These are phyloP conservation scores for Rhynchospora breviuscula DNA, from an alignment of 176 grass and related monocot genomes.

Conservation along the genomic window DNA sequence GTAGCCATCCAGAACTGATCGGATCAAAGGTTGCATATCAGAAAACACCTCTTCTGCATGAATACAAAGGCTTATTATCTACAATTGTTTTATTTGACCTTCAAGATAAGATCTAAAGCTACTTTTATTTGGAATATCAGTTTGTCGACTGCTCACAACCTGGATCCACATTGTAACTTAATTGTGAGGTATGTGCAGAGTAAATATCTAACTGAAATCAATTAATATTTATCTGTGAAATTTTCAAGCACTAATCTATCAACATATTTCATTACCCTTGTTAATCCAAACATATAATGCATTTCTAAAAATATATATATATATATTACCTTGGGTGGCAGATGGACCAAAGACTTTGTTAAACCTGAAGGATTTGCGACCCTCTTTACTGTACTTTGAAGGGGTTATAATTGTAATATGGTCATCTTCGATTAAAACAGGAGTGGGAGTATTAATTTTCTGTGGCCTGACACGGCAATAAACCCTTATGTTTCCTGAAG, in stretches of 20 bases:
- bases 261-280: not conserved
- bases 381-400: conserved; percentile 80
- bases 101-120: not conserved
- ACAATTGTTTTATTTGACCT: not conserved
- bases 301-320: not conserved
- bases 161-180: not conserved
- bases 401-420: conserved; percentile 61
- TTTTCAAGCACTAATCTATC: not conserved
- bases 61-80: conserved; percentile 20
- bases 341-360: conserved; percentile 72
- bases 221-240: not conserved
- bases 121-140: not conserved
- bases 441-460: conserved; percentile 44
- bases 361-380: conserved; percentile 72
- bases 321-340: conserved; percentile 65
- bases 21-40: conserved; percentile 85
- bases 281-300: not conserved
- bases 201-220: not conserved
- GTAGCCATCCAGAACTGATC: conserved; percentile 86
- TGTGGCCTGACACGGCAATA: conserved; percentile 85
- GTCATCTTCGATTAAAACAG: conserved; percentile 67
- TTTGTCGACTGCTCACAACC: not conserved
- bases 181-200: not conserved
- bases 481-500: conserved; percentile 92
- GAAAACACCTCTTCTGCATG: conserved; percentile 83